These are phyloP conservation scores for Primulina tabacum DNA, from an alignment of 257 asterid genomes.

Conservation along the genomic window DNA sequence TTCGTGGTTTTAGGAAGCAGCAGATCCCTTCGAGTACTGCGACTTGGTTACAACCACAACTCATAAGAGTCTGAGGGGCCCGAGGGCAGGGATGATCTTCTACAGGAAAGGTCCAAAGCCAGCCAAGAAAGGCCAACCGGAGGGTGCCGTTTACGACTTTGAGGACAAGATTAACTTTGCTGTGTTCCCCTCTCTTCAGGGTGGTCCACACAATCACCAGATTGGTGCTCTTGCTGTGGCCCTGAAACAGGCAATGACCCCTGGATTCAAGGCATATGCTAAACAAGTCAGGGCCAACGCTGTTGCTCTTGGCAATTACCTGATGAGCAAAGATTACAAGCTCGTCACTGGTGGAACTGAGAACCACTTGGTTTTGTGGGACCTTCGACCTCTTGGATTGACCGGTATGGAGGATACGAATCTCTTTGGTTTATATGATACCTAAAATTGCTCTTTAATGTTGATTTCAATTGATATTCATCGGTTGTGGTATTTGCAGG, in stretches of 20 bases:
- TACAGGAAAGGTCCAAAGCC: slow-evolving; percentile 82
- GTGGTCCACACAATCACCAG: slow-evolving; percentile 98
- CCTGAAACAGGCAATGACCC: slow-evolving; percentile 73
- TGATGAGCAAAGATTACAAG: slow-evolving; percentile 80
- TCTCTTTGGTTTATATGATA: not conserved
- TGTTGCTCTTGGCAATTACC: slow-evolving; percentile 79
- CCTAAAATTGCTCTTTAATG: not conserved
- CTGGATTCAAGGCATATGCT: slow-evolving; percentile 88
- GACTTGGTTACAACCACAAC: slow-evolving; percentile 96
- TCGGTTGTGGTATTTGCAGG: slow-evolving; percentile 42
- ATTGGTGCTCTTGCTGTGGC: slow-evolving; percentile 98
- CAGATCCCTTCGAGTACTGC: slow-evolving; percentile 86
- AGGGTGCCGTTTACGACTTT: slow-evolving; percentile 77
- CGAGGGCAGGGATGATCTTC: slow-evolving; percentile 93
- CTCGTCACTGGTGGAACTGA: slow-evolving; percentile 92
- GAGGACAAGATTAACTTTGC: slow-evolving; percentile 96
- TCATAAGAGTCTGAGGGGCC: slow-evolving; percentile 94
- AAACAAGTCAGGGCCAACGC: slow-evolving; percentile 94
- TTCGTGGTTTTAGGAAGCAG: slow-evolving; percentile 61
- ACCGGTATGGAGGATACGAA: slow-evolving; percentile 49
- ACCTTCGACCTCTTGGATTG: slow-evolving; percentile 97
- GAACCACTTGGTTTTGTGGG: slow-evolving; percentile 98
- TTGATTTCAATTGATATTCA: not conserved
- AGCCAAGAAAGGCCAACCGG: slow-evolving; percentile 80
- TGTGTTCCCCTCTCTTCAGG: slow-evolving; percentile 94